phyloP scores from a whole-genome alignment of 805 yeast genomes.

The Danielia reshetovae region DNA sequence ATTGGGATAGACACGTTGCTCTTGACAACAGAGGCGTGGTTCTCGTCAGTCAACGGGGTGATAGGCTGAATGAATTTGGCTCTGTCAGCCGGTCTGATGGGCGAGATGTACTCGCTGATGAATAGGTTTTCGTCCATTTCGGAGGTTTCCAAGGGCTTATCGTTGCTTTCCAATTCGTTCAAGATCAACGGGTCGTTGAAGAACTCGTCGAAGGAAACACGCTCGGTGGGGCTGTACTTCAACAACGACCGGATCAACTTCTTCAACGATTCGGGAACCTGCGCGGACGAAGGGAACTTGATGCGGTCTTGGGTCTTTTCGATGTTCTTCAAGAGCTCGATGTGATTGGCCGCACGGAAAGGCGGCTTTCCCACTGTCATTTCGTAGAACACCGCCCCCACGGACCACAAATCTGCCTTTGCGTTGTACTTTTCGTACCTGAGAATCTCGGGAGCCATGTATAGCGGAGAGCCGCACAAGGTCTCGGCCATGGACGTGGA shows the following conservation, averaged over 20 bases:
- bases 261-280: slow-evolving; percentile 62
- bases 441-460: slow-evolving; percentile 98
- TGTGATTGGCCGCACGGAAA: slow-evolving; percentile 87
- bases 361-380: slow-evolving; percentile 98
- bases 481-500: slow-evolving; percentile 94
- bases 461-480: slow-evolving; percentile 93
- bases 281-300: slow-evolving; percentile 65
- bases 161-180: slow-evolving; percentile 47
- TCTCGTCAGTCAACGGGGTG: neutral
- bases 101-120: slow-evolving; percentile 74
- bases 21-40: neutral
- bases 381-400: slow-evolving; percentile 93
- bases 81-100: slow-evolving; percentile 26
- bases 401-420: slow-evolving; percentile 97
- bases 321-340: slow-evolving; percentile 82
- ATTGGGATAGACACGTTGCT: neutral
- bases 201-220: slow-evolving; percentile 86
- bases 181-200: slow-evolving; percentile 68
- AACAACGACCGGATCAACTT: slow-evolving; percentile 70
- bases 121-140: slow-evolving; percentile 74
- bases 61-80: slow-evolving; percentile 19
- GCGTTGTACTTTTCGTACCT: slow-evolving; percentile 95
- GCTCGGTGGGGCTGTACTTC: slow-evolving; percentile 79
- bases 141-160: slow-evolving; percentile 61
- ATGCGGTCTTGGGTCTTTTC: slow-evolving; percentile 78